Evolutionary conservation across 768 basidiomycete species (phyloP), one percentile per base, ranked within the genome.

Genomic region (Pisolithus microcarpus): DNA sequence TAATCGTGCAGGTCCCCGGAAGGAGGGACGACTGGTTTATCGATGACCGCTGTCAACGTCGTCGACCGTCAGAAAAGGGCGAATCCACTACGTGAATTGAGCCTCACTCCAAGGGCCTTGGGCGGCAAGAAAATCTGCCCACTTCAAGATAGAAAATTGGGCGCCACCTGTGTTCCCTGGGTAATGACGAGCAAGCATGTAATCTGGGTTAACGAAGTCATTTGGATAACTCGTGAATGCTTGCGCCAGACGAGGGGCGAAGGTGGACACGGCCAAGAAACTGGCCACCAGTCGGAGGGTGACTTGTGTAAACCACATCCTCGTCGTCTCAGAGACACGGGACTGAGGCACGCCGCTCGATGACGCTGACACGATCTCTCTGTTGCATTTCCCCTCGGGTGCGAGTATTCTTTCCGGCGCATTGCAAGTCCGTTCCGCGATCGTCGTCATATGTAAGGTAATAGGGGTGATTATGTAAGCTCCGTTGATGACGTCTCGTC

Each of bases 1-100:
- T 82, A 85, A 59, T 84, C 82, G 53, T 81, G 78, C 31, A 71
- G 70, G 58, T 80, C 69, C 1, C 78, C 78, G 18, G 75, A 74
- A 2, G 79, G 79, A 1, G 81, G 72, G 5, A 65, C 60, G 28
- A 75, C 68, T 16, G 70, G 58, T 58, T 79, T 80, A 56, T 65
- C 66, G 43, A 69, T 76, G 16, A 81, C 81, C 48, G 69, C 80
- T 81, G 19, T 23, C 7, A 39, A 1, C 13, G 15, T 13, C 26
- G 23, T 30, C 34, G 10, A 37, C 19, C 34, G 4, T 47, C 23
- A 8, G 18, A 15, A 52, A 23, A n/a, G 13, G 23, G 45, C 40
- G 9, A 23, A 36, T 34, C 30, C 3, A 38, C 34, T 4, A 34
- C 18, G 31, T 8, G 31, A 49, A 37, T 21, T 16, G n/a, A 31